These are phyloP conservation scores for Schizothecium vesticola DNA, from an alignment of 495 filamentous ascomycete species.

Conservation along the genomic window DNA sequence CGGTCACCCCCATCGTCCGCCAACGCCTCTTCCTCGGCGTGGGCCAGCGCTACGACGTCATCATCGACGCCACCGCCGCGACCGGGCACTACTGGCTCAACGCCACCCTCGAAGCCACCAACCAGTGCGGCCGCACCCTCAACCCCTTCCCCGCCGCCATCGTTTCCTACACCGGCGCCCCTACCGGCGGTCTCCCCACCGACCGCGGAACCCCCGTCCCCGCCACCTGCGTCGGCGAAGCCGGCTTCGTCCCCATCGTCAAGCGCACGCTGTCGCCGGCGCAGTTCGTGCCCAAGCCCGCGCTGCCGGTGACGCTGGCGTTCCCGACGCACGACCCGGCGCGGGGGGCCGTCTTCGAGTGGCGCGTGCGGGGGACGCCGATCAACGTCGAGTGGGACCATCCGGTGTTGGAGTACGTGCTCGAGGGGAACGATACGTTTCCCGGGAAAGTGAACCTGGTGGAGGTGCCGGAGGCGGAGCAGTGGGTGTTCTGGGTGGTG, in stretches of 20 bases:
- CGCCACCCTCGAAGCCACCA: conserved; percentile 25
- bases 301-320: conserved; percentile 11
- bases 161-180: conserved; percentile 35
- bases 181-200: conserved; percentile 20
- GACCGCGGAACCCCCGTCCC: conserved; percentile 16
- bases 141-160: conserved; percentile 29
- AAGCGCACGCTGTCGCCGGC: conserved; percentile 15
- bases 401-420: conserved; percentile 30
- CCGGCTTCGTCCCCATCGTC: conserved; percentile 21
- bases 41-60: conserved; percentile 66
- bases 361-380: conserved; percentile 28
- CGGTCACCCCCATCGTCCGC: conserved; percentile 42
- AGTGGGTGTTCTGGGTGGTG: conserved; percentile 34
- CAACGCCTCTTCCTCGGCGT: conserved; percentile 50
- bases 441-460: conserved; percentile 28
- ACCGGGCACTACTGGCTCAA: conserved; percentile 56
- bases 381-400: conserved; percentile 35
- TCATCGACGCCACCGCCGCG: conserved; percentile 54
- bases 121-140: conserved; percentile 22
- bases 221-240: conserved; percentile 22
- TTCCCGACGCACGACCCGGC: conserved; percentile 5
- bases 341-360: conserved; percentile 25
- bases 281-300: conserved; percentile 5
- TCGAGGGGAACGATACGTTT: conserved; percentile 26
- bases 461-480: conserved; percentile 23